Percentiles rank a stretch among this genome's conserved stretches.
Conservation (phyloP, 2,329 filamentous ascomycete genomes). For the Alternaria longipes region DNA sequence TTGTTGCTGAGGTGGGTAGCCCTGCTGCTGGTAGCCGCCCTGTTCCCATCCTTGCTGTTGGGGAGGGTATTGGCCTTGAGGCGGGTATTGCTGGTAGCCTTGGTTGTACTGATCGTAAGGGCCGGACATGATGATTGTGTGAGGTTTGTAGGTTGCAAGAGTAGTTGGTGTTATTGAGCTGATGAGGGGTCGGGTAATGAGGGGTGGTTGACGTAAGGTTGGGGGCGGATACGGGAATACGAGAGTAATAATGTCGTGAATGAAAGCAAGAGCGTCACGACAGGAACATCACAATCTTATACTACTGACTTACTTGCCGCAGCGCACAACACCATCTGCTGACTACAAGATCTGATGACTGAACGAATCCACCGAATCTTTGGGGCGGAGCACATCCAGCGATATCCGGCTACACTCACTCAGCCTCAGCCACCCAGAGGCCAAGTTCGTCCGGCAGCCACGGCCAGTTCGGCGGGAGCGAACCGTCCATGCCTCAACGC, state of each 20-base stretch:
- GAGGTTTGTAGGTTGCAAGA: conserved; percentile 9
- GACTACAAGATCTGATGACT: conserved; percentile 41
- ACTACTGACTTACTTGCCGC: conserved; percentile 24
- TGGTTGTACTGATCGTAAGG: conserved; percentile 60
- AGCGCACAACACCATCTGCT: conserved; percentile 33
- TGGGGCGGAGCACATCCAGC: conserved; percentile 42
- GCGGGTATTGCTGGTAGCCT: conserved; percentile 49
- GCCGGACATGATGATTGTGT: conserved; percentile 58
- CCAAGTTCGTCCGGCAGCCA: conserved; percentile 27
- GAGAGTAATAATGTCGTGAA: conserved; percentile 15
- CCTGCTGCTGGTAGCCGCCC: conserved; percentile 40
- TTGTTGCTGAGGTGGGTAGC: conserved; percentile 44
- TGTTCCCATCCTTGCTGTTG: conserved; percentile 46
- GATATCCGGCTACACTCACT: conserved; percentile 43
- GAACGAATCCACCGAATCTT: conserved; percentile 23
- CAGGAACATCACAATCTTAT: conserved; percentile 26
- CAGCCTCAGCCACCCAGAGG: conserved; percentile 41
- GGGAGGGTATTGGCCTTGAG: conserved; percentile 42
- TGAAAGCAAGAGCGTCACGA: conserved; percentile 19
- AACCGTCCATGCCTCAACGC: conserved; percentile 14
- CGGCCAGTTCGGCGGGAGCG: conserved; percentile 25
- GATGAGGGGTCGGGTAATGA: conserved; percentile 24
- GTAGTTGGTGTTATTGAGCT: conserved; percentile 1
- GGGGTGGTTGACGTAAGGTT: conserved; percentile 26
- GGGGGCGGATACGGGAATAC: conserved; percentile 19